Evolutionary conservation across 73 alveolate genomes (phyloP), one percentile per base, ranked within the genome.

Genomic region (Stentor coeruleus): DNA sequence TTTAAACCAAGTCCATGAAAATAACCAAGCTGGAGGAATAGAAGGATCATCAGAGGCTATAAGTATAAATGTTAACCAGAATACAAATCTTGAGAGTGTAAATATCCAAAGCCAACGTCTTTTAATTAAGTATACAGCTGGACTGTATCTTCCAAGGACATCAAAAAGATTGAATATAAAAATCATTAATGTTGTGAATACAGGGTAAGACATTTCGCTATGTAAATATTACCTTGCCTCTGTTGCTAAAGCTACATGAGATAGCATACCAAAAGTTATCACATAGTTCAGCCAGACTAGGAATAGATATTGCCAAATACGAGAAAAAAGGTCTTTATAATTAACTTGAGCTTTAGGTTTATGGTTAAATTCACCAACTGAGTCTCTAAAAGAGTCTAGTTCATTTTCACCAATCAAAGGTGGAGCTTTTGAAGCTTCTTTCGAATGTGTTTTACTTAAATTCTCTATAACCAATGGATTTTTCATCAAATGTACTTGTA

Each of bases 1-100:
- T 86, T 88, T 82, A 87, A 90, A 90, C 91, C 93, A 90, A 76
- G 81, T 86, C 31, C 84, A 28, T 6, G 77, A 41, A 80, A 87
- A 87, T 3, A 90, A 76, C 89, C 89, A 77, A 2, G 77, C 80
- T 3, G 92, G 91, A 1, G 86, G 80, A 86, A 87, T 76, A 3
- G 82, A 75, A 4, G 92, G 91, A 1, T 39, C 59, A 2, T 35
- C 83, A 40, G 72, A 1, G 6, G 83, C 83, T 28, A 75, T 75
- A 20, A 40, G 20, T 31, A 40, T 14, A 2, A 75, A 75, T 20
- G 84, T 75, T 2, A 35, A 15, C 3, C 59, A 37, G 33, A 75
- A 75, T 28, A 75, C 35, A 39, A 75, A 39, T 2, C 83, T 31
- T n/a, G 66, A 36, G 6, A 40, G 33, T 1, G 38, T 38, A 6